phyloP scores from a whole-genome alignment of 2,329 filamentous ascomycete genomes.

The Tolypocladium endophyticum region DNA sequence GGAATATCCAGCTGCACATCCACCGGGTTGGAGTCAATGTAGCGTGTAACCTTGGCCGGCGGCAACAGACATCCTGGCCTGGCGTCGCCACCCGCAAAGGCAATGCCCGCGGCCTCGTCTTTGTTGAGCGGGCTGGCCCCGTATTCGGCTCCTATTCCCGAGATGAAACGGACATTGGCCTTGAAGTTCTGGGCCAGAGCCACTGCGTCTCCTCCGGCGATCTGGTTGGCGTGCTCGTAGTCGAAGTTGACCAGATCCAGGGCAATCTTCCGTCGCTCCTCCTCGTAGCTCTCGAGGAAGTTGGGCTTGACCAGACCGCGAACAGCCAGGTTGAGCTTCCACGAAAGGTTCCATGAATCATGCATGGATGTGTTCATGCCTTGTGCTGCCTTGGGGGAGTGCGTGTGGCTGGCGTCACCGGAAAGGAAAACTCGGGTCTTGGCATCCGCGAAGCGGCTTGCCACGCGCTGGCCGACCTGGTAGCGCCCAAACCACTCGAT shows the following conservation, averaged over 20 bases:
- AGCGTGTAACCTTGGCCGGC: constrained; percentile 62
- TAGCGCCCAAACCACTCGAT: constrained; percentile 65
- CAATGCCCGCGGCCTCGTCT: constrained; percentile 20
- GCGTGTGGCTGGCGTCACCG: constrained; percentile 62
- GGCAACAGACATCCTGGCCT: constrained; percentile 47
- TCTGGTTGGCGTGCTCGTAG: constrained; percentile 45
- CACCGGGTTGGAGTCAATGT: constrained; percentile 68
- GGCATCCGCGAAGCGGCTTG: constrained; percentile 56
- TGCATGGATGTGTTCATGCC: constrained; percentile 54
- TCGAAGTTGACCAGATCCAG: constrained; percentile 50
- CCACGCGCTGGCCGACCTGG: constrained; percentile 60
- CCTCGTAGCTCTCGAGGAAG: constrained; percentile 50
- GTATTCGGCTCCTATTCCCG: constrained; percentile 57
- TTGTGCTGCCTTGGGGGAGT: constrained; percentile 62
- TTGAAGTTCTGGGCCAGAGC: constrained; percentile 59
- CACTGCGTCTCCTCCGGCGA: constrained; percentile 50
- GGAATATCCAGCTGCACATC: constrained; percentile 71
- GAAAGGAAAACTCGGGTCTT: constrained; percentile 55
- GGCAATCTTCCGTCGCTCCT: constrained; percentile 52
- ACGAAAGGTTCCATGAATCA: constrained; percentile 51
- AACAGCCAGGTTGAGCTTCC: constrained; percentile 41
- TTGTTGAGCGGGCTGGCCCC: constrained; percentile 40
- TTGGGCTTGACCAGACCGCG: constrained; percentile 43
- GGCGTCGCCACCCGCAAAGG: constrained; percentile 34
- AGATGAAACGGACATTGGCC: constrained; percentile 63